Base-by-base conservation (phyloP, 257 asterid species). In the Jacaranda mimosifolia region DNA sequence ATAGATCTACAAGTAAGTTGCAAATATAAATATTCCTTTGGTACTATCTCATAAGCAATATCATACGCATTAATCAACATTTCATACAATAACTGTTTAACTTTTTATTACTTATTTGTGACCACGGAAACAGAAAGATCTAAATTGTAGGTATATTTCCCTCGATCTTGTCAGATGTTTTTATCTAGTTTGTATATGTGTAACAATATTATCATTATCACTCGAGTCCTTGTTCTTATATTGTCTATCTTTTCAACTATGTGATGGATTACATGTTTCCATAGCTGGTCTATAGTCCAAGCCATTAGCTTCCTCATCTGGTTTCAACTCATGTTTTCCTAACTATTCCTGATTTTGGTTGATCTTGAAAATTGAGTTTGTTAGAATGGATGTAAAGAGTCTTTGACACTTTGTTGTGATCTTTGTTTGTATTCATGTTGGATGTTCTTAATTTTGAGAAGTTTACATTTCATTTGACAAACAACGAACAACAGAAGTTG, bases 1-100 rank as follows among this genome's bases (percentile, higher is more conserved):
- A 79, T 90, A 76, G 96, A 92, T 81, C 83, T 92, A 73, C 90
- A 90, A 85, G 99, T 94, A 85, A 87, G 97, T 83, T 63, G 49
- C 80, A 36, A 48, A 59, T 70, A 5, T 42, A 42, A 42, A 42
- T 9, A 42, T 42, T 42, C 63, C 21, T 9, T 51, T 74, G 43
- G 39, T 64, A n/a, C 76, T 42, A 12, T 3, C 46, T 42, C 46
- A 51, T 46, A 49, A 51, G 58, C 73, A 56, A 75, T 59, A 39
- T 66, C 21, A 14, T 42, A 9, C 9, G 38, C 63, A 63, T 32
- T 39, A n/a, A 39, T 62, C 15, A 6, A 46, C 13, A 7, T 63
- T 43, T 62, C 17, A 72, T 65, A 36, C 40, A 42, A 62, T 9
- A 69, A 6, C 19, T 46, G 70, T 12, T 21, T 6, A 7, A 36